Evolutionary conservation across 306 rosid species (phyloP).

Genomic region (Nissolia schottii): DNA sequence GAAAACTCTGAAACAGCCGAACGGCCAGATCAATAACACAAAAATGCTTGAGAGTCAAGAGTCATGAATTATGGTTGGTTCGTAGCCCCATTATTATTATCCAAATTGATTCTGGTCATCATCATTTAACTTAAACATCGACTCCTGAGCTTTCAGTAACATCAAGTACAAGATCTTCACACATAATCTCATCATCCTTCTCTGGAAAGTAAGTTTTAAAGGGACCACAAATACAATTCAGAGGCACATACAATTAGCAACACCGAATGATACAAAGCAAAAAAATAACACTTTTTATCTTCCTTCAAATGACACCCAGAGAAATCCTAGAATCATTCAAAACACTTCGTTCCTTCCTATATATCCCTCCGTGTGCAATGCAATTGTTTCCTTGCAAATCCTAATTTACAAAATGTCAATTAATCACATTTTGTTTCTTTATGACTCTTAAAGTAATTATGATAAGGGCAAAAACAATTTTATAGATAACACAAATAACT

Average conservation of each 20-base stretch:
- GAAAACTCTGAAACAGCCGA: background rate
- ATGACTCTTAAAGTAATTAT: too few species aligned
- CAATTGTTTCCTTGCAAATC: background rate
- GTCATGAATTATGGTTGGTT: background rate
- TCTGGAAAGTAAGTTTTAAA: background rate
- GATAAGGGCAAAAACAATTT: too few species aligned
- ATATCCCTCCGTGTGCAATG: background rate
- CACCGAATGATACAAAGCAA: background rate
- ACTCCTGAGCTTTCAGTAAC: background rate
- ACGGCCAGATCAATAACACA: constrained; percentile 7
- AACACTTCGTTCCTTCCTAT: background rate
- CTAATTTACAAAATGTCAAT: background rate
- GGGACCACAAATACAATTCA: background rate
- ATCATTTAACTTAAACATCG: background rate
- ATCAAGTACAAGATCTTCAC: background rate
- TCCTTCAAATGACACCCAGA: background rate
- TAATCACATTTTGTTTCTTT: background rate
- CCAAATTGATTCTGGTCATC: background rate
- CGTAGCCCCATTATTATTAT: background rate
- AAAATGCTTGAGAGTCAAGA: background rate
- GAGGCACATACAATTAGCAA: background rate
- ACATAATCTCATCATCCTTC: background rate
- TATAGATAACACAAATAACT: background rate
- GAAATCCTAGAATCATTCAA: background rate
- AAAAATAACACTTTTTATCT: background rate